phyloP scores from a whole-genome alignment of 2,329 filamentous ascomycete species.

The Cadophora luteo-olivacea region DNA sequence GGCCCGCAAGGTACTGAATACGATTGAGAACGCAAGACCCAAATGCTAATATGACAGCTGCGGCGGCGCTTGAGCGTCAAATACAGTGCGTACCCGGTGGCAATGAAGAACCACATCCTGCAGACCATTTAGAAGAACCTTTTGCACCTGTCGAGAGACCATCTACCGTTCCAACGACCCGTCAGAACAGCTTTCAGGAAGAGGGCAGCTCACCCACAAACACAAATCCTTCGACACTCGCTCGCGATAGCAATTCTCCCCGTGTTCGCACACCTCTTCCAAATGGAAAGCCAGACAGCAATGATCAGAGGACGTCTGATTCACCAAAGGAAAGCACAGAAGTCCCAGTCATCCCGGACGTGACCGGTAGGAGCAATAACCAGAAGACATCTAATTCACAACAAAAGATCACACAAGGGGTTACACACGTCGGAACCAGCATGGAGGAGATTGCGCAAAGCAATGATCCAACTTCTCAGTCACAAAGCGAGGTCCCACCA shows the following conservation, averaged over 20 bases:
- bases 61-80: not conserved
- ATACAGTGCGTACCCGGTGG: no score
- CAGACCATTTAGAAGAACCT: no score
- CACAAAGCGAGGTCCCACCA: no score
- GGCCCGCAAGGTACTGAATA: not conserved
- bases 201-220: not conserved
- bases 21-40: not conserved
- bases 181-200: not conserved
- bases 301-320: not conserved
- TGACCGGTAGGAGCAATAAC: no score
- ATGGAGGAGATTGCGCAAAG: no score
- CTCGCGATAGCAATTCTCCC: not conserved
- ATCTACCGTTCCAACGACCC: not conserved
- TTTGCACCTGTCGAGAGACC: not conserved
- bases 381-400: no score
- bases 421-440: no score
- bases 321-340: not conserved
- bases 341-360: no score
- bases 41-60: not conserved
- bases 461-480: no score
- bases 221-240: not conserved
- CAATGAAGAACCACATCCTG: no score
- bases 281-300: not conserved
- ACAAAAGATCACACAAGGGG: no score
- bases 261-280: not conserved